These are phyloP conservation scores for Poa annua DNA, from an alignment of 176 grass and related monocot genomes.

Conservation along the genomic window DNA sequence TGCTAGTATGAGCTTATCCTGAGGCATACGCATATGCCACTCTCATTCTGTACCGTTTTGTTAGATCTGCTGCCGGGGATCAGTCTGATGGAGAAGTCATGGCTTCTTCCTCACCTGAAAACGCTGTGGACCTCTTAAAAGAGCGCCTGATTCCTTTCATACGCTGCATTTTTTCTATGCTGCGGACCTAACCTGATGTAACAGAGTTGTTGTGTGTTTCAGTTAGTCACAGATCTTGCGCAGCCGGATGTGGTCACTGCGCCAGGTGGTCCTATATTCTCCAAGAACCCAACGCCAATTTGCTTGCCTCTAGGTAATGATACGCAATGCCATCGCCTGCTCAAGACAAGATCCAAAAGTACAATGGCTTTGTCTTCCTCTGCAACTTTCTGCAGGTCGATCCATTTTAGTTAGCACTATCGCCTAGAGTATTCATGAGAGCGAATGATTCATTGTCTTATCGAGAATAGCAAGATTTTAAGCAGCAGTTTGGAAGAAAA, in stretches of 20 bases:
- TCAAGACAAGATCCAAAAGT: conserved; percentile 56
- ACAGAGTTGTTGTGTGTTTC: conserved; percentile 8
- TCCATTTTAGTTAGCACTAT: conserved; percentile 17
- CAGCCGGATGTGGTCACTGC: conserved; percentile 25
- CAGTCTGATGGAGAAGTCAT: conserved; percentile 23
- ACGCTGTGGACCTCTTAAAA: conserved; percentile 30
- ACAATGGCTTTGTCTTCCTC: conserved; percentile 39
- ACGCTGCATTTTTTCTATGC: not conserved
- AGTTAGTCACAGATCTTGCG: not conserved
- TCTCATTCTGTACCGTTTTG: not conserved
- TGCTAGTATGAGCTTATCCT: not conserved
- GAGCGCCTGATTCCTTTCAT: conserved; percentile 26
- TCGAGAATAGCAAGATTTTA: not conserved
- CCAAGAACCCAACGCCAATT: conserved; percentile 1
- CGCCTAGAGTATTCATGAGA: not conserved
- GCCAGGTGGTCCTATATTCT: conserved; percentile 15
- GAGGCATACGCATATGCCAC: conserved; percentile 4
- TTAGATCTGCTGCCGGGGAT: conserved; percentile 29
- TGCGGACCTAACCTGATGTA: conserved; percentile 18
- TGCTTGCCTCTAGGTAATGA: conserved; percentile 15
- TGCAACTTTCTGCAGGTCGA: conserved; percentile 28
- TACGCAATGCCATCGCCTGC: conserved; percentile 30
- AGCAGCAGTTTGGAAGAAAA: conserved; percentile 1
- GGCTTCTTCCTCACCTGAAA: conserved; percentile 39
- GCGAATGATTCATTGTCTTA: conserved; percentile 31